Conservation (phyloP, 257 asterid species). For the Dorcoceras hygrometricum region DNA sequence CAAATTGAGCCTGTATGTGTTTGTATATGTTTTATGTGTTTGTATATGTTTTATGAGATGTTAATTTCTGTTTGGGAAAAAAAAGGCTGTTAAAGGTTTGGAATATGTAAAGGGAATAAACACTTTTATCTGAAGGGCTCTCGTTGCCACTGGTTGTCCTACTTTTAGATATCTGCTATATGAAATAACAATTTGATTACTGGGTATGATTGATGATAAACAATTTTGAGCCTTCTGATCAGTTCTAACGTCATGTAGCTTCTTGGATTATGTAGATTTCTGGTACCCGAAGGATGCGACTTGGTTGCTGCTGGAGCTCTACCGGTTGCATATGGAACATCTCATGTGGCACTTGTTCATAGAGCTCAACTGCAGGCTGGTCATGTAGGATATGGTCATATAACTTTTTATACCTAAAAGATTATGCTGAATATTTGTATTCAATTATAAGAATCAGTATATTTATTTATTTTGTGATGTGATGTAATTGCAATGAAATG, state of each 20-base stretch:
- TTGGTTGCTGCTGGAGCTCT: slow-evolving; percentile 84
- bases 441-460: not conserved
- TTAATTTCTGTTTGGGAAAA: not conserved
- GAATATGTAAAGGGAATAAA: not conserved
- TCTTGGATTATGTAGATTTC: slow-evolving; percentile 41
- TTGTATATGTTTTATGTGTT: too few relatives aligned
- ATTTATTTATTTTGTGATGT: not conserved
- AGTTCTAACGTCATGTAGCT: not conserved
- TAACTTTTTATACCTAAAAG: not conserved
- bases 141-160: not conserved
- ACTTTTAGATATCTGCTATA: not conserved
- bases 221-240: not conserved
- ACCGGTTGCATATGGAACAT: slow-evolving; percentile 92
- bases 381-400: slow-evolving; percentile 41
- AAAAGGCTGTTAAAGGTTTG: too few relatives aligned
- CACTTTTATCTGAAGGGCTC: not conserved
- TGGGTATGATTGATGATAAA: not conserved
- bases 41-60: not conserved
- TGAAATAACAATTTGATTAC: not conserved
- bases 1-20: not conserved
- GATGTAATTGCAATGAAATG: slow-evolving; percentile 14
- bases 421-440: not conserved
- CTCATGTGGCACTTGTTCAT: slow-evolving; percentile 87
- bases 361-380: slow-evolving; percentile 70
- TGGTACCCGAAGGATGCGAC: slow-evolving; percentile 86